phyloP scores from a whole-genome alignment of 768 basidiomycete species.

The Leccinum ochraceum region DNA sequence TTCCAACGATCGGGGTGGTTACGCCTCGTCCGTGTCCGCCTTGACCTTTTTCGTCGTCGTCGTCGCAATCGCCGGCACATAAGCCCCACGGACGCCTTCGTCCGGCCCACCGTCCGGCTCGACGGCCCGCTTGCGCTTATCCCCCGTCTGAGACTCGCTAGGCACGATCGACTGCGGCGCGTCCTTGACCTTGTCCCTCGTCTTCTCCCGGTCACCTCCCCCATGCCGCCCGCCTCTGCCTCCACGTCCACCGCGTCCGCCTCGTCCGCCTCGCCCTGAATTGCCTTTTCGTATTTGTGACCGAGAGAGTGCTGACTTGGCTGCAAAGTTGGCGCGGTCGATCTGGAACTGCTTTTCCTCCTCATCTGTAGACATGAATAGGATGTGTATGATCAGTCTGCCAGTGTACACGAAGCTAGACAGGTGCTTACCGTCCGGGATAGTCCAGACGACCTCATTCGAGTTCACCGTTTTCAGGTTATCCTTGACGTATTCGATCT shows the following conservation, averaged over 20 bases:
- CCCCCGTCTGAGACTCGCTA: constrained; percentile 53
- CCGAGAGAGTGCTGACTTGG: constrained; percentile 47
- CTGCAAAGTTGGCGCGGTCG: constrained; percentile 71
- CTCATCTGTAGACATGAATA: constrained; percentile 48
- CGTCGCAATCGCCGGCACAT: constrained; percentile 50
- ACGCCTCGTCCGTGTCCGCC: constrained; percentile 34
- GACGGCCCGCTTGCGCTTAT: constrained; percentile 74
- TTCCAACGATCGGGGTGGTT: background rate
- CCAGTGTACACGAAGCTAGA: background rate
- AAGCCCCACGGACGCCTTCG: constrained; percentile 61
- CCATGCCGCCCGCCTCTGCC: constrained; percentile 24
- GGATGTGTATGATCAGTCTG: background rate
- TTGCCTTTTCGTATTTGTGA: constrained; percentile 40
- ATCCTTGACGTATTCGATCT: constrained; percentile 68
- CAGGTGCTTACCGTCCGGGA: constrained; percentile 52
- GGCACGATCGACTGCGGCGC: constrained; percentile 24
- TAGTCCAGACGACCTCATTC: constrained; percentile 63
- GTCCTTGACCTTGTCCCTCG: constrained; percentile 16
- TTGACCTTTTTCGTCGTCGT: constrained; percentile 41
- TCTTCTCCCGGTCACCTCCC: constrained; percentile 24
- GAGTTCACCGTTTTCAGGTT: constrained; percentile 64
- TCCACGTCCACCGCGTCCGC: constrained; percentile 42
- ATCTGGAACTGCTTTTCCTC: constrained; percentile 73
- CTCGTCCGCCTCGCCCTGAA: constrained; percentile 45
- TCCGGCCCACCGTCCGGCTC: constrained; percentile 80